Conservation (phyloP, 176 grass and related monocot genomes). For the Phyllostachys edulis region DNA sequence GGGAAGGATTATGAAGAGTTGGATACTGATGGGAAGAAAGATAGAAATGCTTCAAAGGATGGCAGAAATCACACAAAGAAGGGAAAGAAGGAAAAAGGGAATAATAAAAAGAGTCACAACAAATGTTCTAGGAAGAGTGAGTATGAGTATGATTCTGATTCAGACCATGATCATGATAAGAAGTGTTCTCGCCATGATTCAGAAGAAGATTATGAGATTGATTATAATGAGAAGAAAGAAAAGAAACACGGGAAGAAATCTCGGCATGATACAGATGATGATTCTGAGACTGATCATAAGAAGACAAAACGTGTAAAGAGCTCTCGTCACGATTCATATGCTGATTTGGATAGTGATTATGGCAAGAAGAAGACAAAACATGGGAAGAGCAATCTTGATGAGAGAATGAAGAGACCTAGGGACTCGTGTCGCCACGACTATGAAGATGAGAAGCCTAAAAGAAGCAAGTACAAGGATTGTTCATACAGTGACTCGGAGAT, state of each 20-base stretch:
- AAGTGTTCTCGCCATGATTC: background rate
- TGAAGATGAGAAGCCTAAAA: constrained; percentile 41
- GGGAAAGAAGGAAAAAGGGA: constrained; percentile 45
- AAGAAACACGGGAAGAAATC: constrained; percentile 48
- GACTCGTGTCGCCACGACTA: constrained; percentile 26
- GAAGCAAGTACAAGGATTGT: constrained; percentile 29
- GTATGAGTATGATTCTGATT: constrained; percentile 26
- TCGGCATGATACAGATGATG: constrained; percentile 43
- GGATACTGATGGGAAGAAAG: constrained; percentile 35
- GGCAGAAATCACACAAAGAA: constrained; percentile 33
- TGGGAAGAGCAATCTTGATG: constrained; percentile 10
- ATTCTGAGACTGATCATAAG: constrained; percentile 45
- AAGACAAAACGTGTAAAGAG: constrained; percentile 27
- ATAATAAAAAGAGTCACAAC: constrained; percentile 1
- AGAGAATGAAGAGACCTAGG: constrained; percentile 29
- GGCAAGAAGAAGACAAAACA: constrained; percentile 40
- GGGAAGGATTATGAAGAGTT: constrained; percentile 46
- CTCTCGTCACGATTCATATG: constrained; percentile 26
- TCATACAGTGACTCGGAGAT: constrained; percentile 31
- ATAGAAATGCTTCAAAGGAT: constrained; percentile 28
- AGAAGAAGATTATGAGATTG: constrained; percentile 39
- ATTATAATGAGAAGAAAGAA: constrained; percentile 34
- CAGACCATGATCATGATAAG: background rate
- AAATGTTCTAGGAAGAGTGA: constrained; percentile 48
- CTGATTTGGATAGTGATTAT: constrained; percentile 54